phyloP scores from a whole-genome alignment of 2,329 filamentous ascomycete species.

The Phyllosticta ampelicida region DNA sequence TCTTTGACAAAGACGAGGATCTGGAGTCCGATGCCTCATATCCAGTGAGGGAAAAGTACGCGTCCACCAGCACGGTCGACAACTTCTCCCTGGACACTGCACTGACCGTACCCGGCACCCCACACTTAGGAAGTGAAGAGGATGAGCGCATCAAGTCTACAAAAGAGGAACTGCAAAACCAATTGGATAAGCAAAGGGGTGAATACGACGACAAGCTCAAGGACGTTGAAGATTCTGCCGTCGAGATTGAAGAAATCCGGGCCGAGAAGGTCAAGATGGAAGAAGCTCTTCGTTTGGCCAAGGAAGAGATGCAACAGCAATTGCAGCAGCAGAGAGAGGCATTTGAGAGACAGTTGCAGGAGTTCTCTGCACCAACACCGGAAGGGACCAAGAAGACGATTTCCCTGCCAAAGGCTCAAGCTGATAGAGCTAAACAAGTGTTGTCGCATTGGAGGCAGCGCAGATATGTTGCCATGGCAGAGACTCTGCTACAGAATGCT shows the following conservation, averaged over 20 bases:
- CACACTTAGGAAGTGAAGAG: conserved; percentile 59
- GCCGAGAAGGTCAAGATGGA: conserved; percentile 81
- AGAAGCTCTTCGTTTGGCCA: conserved; percentile 62
- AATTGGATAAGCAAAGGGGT: conserved; percentile 74
- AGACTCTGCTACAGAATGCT: conserved; percentile 79
- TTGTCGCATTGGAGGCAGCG: conserved; percentile 69
- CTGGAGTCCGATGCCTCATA: conserved; percentile 83
- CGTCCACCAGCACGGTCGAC: conserved; percentile 88
- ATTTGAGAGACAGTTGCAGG: conserved; percentile 72
- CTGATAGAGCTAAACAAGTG: conserved; percentile 55
- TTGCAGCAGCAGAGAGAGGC: conserved; percentile 72
- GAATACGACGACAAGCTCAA: conserved; percentile 71
- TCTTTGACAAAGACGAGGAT: conserved; percentile 63
- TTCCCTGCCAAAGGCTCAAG: conserved; percentile 51
- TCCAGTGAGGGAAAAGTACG: conserved; percentile 82
- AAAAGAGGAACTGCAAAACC: conserved; percentile 71
- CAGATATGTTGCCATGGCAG: conserved; percentile 88
- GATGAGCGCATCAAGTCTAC: conserved; percentile 66
- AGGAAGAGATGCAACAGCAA: conserved; percentile 81
- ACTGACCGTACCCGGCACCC: conserved; percentile 88
- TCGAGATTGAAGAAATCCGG: conserved; percentile 74
- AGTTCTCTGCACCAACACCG: conserved; percentile 36
- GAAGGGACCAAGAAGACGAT: conserved; percentile 31
- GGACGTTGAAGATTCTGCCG: conserved; percentile 59
- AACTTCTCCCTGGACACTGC: conserved; percentile 93